Base-by-base conservation (phyloP, 2,329 filamentous ascomycete genomes). In the Botrytis sinoallii region DNA sequence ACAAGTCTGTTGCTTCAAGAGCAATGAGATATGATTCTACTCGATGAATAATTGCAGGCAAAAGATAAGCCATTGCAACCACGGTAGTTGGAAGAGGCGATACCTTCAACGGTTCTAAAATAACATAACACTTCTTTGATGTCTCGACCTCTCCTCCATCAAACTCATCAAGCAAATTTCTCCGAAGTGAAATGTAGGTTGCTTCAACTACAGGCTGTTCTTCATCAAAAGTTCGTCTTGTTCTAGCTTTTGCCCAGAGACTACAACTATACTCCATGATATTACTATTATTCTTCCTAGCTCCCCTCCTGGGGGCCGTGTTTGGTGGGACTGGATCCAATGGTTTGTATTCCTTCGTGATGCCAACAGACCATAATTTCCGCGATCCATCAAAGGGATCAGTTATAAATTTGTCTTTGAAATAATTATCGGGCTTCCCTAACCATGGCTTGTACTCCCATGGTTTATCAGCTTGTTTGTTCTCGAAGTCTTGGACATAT, bases 181-280 rank as follows among this genome's bases (percentile, higher is more conserved):
- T 89, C n/a, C 94, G 90, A 48, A 94, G 86, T 1, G 92, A 85
- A 40, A 97, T 87, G 65, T 92, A 84, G 76, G 95, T 89, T 0
- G 92, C 94, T 78, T 91, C 87, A 8, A 97, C 83, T 0, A 99
- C 96, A 1, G 94, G 93, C 78, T 98, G 93, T n/a, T 91, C 84
- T 55, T 88, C 85, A 48, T 89, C 85, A 83, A 91, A 92, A 0
- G 79, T 79, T 72, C 87, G 81, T 55, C 83, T 84, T 29, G 83
- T 76, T 72, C 89, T 85, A 75, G 89, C 83, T 35, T 90, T 92
- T 8, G 86, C 85, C 83, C 89, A 95, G 29, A 95, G 84, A 80
- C 93, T 97, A 78, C 92, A 88, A 70, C 91, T 94, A 82, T 96
- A 98, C 77, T 95, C 91, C 75, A 95, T 88, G 76, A 98, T 97